phyloP scores from a whole-genome alignment of 2,329 filamentous ascomycete species.

The Pezicula radicicola region DNA sequence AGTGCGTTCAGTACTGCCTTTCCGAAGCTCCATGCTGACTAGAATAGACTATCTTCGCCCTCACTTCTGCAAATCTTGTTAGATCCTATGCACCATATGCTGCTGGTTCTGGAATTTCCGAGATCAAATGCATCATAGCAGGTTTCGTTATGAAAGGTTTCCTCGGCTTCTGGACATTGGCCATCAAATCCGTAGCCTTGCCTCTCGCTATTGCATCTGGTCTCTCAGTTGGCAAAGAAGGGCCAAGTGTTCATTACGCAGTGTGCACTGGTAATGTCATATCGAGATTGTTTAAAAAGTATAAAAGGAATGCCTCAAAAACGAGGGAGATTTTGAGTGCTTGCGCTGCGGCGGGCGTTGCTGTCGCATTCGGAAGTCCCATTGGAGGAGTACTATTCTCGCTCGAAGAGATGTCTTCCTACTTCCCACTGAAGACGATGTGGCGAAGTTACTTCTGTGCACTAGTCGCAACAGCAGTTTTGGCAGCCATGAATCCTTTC shows the following conservation, averaged over 20 bases:
- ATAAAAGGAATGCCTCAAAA: conserved; percentile 86
- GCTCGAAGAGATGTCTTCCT: conserved; percentile 94
- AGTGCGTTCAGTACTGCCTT: conserved; percentile 40
- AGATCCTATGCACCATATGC: conserved; percentile 93
- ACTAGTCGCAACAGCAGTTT: conserved; percentile 85
- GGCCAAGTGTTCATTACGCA: conserved; percentile 97
- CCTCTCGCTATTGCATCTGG: conserved; percentile 93
- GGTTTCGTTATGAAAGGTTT: conserved; percentile 99
- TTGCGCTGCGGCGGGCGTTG: conserved; percentile 90
- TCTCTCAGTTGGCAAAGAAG: conserved; percentile 93
- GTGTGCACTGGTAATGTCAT: conserved; percentile 98
- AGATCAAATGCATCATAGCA: conserved; percentile 99
- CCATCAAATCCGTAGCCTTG: conserved; percentile 91
- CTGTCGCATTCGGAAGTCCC: conserved; percentile 93
- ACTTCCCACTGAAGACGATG: conserved; percentile 95
- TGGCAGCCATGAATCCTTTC: conserved; percentile 97
- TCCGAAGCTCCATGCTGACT: conserved; percentile 10
- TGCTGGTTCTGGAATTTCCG: conserved; percentile 92
- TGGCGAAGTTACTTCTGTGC: conserved; percentile 99
- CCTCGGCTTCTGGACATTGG: conserved; percentile 81
- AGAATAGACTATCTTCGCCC: conserved; percentile 69
- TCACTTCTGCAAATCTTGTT: conserved; percentile 78
- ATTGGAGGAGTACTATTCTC: conserved; percentile 97
- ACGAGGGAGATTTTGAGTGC: conserved; percentile 93
- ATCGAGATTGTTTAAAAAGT: conserved; percentile 88